Evolutionary conservation across 805 yeast species (phyloP).

Genomic region (Metschnikowia orientalis): DNA sequence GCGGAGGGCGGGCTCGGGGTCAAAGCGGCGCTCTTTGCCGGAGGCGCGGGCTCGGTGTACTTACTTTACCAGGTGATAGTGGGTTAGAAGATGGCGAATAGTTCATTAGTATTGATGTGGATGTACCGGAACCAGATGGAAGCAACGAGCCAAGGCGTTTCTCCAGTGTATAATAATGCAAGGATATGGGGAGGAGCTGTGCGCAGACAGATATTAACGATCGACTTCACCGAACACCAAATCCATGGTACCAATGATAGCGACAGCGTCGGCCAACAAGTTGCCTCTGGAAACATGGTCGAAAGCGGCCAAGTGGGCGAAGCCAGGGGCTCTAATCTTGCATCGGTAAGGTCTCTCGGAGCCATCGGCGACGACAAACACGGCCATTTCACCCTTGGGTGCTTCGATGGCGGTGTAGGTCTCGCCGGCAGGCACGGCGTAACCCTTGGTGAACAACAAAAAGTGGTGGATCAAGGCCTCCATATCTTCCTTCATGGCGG

Average conservation of each 20-base stretch:
- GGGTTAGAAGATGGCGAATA: too few species aligned
- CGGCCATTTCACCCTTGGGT: constrained; percentile 95
- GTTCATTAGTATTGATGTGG: too few species aligned
- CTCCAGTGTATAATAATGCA: constrained; percentile 8
- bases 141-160: constrained; percentile 8
- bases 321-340: constrained; percentile 92
- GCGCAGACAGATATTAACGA: constrained; percentile 45
- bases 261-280: constrained; percentile 87
- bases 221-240: constrained; percentile 93
- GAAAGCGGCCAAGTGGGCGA: constrained; percentile 84
- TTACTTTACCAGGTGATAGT: constrained; percentile 22
- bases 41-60: constrained; percentile 31
- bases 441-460: constrained; percentile 82
- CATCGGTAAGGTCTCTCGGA: constrained; percentile 88
- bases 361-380: constrained; percentile 83
- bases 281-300: constrained; percentile 85
- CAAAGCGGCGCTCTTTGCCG: constrained; percentile 23
- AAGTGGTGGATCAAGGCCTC: constrained; percentile 89
- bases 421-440: constrained; percentile 85
- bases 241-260: constrained; percentile 93
- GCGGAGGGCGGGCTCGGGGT: constrained; percentile 13
- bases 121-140: constrained; percentile 1
- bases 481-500: constrained; percentile 86
- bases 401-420: constrained; percentile 90
- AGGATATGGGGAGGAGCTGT: constrained; percentile 7